phyloP scores from a whole-genome alignment of 176 grass and related monocot genomes.

The Dactylis glomerata region DNA sequence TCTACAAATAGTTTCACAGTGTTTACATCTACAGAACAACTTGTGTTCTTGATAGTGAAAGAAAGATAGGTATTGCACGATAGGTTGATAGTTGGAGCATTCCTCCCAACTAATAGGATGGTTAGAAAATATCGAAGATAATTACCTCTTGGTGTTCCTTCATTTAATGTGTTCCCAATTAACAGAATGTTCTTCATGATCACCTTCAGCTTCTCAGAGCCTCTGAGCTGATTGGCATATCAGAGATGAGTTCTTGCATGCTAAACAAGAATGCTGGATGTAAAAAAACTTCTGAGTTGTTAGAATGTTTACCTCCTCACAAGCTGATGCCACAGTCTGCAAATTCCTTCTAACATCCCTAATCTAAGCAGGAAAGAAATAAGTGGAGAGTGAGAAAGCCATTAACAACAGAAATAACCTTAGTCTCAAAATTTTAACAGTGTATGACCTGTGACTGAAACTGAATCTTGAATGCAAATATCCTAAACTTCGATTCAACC shows the following conservation, averaged over 20 bases:
- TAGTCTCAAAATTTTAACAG: constrained; percentile 7
- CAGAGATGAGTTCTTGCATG: constrained; percentile 26
- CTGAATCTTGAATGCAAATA: constrained; percentile 97
- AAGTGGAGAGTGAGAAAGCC: constrained; percentile 29
- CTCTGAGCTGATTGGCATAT: constrained; percentile 56
- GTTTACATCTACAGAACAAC: background rate
- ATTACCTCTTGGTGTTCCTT: constrained; percentile 93
- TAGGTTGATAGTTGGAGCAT: background rate
- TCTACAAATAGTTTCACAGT: background rate
- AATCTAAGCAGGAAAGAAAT: constrained; percentile 62
- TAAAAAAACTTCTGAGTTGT: constrained; percentile 5
- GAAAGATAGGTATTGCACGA: background rate
- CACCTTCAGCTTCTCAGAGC: constrained; percentile 88
- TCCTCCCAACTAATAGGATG: constrained; percentile 1
- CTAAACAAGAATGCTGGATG: constrained; percentile 21
- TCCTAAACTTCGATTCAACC: constrained; percentile 85
- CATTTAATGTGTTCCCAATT: constrained; percentile 93
- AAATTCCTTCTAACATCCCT: constrained; percentile 83
- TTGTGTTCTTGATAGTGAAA: constrained; percentile 26
- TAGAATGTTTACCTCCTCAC: constrained; percentile 82
- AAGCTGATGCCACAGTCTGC: constrained; percentile 62
- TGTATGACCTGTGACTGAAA: constrained; percentile 77
- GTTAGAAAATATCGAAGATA: background rate
- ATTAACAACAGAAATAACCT: constrained; percentile 25
- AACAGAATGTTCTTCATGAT: constrained; percentile 96